Percentiles rank a stretch among this genome's conserved stretches.
phyloP scores from a whole-genome alignment of 2,329 filamentous ascomycete genomes.

The Penicillium sclerotigenum region DNA sequence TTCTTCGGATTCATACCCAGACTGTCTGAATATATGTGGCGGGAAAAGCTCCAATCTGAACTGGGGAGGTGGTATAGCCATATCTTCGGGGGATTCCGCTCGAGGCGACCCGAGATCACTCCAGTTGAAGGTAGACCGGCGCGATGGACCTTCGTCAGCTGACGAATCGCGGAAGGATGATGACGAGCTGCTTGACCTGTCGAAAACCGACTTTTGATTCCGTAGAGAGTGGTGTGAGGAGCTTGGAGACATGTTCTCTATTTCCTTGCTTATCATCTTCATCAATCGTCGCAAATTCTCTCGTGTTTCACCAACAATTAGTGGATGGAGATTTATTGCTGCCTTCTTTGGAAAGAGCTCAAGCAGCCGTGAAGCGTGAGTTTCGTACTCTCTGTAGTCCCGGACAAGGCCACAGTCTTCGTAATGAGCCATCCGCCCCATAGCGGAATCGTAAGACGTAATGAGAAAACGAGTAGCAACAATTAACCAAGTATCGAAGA shows the following conservation, averaged over 20 bases:
- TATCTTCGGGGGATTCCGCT: conserved; percentile 38
- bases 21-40: conserved; percentile 31
- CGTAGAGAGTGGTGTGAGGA: conserved; percentile 40
- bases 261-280: conserved; percentile 41
- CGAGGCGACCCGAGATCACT: conserved; percentile 28
- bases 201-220: conserved; percentile 46
- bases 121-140: conserved; percentile 34
- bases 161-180: conserved; percentile 44
- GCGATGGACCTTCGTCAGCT: conserved; percentile 36
- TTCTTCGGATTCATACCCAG: conserved; percentile 27
- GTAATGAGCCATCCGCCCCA: conserved; percentile 38
- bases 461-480: conserved; percentile 43
- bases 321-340: conserved; percentile 16
- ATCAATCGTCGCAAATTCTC: conserved; percentile 34
- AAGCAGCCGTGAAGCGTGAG: conserved; percentile 42
- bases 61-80: conserved; percentile 18
- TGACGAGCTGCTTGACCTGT: conserved; percentile 46
- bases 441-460: conserved; percentile 43
- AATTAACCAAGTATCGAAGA: conserved; percentile 45
- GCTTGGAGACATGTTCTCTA: conserved; percentile 42
- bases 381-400: conserved; percentile 49
- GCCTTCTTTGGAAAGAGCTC: conserved; percentile 40
- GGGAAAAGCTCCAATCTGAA: conserved; percentile 34
- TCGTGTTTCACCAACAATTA: conserved; percentile 35
- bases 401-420: conserved; percentile 42